These are phyloP conservation scores for Trapa incisa DNA, from an alignment of 345 rosid genomes.

Conservation along the genomic window DNA sequence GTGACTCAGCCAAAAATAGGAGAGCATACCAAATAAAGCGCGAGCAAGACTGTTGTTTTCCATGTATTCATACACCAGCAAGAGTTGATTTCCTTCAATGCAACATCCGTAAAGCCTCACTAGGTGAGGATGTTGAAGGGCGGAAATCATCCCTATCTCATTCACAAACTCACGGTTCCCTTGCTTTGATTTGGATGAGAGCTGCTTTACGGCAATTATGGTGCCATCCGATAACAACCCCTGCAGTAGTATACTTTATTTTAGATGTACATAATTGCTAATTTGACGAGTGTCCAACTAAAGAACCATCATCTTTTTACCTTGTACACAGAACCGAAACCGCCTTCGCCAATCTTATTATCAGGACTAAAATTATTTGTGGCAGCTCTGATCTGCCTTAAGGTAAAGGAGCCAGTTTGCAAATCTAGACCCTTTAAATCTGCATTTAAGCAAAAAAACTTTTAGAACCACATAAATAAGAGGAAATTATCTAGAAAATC, in stretches of 20 bases:
- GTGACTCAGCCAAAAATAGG: neutral
- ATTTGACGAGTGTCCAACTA: neutral
- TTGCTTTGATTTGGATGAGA: conserved; percentile 56
- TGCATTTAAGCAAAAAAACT: neutral
- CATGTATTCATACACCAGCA: conserved; percentile 59
- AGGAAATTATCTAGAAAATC: too few relatives aligned
- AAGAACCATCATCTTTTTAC: neutral
- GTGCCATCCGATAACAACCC: conserved; percentile 45
- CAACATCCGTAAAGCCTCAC: conserved; percentile 64
- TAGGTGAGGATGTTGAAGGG: conserved; percentile 50
- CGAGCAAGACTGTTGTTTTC: conserved; percentile 58
- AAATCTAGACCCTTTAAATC: conserved; percentile 7
- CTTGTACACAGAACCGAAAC: conserved; percentile 9
- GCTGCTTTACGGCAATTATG: conserved; percentile 48
- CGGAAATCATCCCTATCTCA: conserved; percentile 49
- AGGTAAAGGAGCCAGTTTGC: conserved; percentile 9
- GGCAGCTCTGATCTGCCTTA: conserved; percentile 11
- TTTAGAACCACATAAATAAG: neutral
- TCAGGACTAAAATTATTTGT: conserved; percentile 6
- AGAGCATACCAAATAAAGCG: conserved; percentile 43
- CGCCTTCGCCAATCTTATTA: conserved; percentile 12
- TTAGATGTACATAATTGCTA: neutral
- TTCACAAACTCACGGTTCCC: conserved; percentile 57
- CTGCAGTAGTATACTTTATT: conserved; percentile 12
- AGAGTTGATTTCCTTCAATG: conserved; percentile 42